Percentiles rank a stretch among this genome's conserved stretches.
Conservation (phyloP, 352 stramenopile genomes). For the Ochromonadaceae sp. region DNA sequence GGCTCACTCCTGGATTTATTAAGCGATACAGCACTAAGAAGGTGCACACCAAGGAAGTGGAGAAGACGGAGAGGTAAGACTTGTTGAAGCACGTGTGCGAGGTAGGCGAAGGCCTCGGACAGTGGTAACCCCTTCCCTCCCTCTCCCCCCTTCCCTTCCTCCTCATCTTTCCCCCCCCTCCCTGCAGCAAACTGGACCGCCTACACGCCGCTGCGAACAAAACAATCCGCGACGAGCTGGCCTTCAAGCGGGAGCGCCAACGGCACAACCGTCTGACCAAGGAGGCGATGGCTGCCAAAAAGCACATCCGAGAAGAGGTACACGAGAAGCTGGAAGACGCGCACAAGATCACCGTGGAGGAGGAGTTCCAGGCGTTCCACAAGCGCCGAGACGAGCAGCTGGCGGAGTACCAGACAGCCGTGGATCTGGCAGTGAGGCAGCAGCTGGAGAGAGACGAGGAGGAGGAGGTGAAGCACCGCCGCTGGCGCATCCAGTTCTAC, state of each 20-base stretch:
- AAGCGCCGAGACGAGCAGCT: not conserved
- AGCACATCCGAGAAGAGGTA: not conserved
- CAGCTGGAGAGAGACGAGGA: slow-evolving; percentile 1
- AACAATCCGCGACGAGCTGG: not conserved
- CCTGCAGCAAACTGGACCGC: not conserved
- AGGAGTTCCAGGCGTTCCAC: slow-evolving; percentile 1
- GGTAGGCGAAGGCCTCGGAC: not conserved
- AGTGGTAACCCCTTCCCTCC: not conserved
- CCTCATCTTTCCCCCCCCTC: not conserved
- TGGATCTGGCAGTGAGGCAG: not conserved
- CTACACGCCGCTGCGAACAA: not conserved
- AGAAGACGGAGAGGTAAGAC: slow-evolving; percentile 6
- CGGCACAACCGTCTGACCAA: not conserved
- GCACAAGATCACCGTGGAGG: not conserved
- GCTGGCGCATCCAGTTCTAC: slow-evolving; percentile 1
- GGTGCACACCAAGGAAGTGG: not conserved
- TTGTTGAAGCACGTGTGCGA: no score
- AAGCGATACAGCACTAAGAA: not conserved
- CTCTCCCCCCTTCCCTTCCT: not conserved
- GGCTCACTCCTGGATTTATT: slow-evolving; percentile 7
- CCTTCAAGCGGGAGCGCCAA: not conserved
- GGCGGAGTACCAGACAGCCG: not conserved
- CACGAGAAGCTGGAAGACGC: not conserved
- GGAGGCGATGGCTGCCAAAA: not conserved
- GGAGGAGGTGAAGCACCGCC: not conserved